These are phyloP conservation scores for Hordeum marinum DNA, from an alignment of 176 grass and related monocot genomes.

Conservation along the genomic window DNA sequence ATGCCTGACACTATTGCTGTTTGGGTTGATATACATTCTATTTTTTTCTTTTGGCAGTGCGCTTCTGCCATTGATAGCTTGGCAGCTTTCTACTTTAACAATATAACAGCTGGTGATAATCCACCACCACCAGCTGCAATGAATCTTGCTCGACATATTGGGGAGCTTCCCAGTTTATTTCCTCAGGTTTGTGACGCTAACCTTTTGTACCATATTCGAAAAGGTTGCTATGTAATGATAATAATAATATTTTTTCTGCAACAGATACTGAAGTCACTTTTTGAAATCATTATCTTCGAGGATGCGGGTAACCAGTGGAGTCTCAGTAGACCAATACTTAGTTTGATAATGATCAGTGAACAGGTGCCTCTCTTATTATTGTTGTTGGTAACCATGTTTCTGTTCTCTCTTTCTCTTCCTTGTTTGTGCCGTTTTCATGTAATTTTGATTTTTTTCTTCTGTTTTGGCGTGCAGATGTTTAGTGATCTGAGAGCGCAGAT, in stretches of 20 bases:
- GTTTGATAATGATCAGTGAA: conserved; percentile 97
- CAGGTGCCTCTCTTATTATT: conserved; percentile 49
- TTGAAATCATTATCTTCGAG: conserved; percentile 98
- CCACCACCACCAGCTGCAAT: conserved; percentile 82
- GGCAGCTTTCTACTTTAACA: conserved; percentile 94
- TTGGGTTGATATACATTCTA: conserved; percentile 12
- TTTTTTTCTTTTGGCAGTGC: conserved; percentile 58
- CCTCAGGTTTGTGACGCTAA: conserved; percentile 66
- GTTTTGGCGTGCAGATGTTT: conserved; percentile 65
- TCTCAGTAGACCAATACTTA: conserved; percentile 96
- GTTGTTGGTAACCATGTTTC: not conserved
- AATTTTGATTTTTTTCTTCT: conserved; percentile 15
- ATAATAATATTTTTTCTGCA: conserved; percentile 19
- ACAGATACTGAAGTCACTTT: conserved; percentile 92
- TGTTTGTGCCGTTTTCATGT: not conserved
- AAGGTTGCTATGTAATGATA: conserved; percentile 13
- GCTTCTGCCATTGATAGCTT: conserved; percentile 93
- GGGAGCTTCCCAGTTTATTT: conserved; percentile 84
- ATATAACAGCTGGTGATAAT: conserved; percentile 65
- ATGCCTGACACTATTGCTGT: not conserved
- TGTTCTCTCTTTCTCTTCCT: not conserved
- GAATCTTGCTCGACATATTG: conserved; percentile 85
- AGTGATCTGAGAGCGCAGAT: conserved; percentile 82
- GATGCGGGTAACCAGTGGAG: conserved; percentile 99
- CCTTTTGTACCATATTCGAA: not conserved